Evolutionary conservation across 495 filamentous ascomycete species (phyloP), one percentile per base, ranked within the genome.

Genomic region (Talaromyces nanjingensis): DNA sequence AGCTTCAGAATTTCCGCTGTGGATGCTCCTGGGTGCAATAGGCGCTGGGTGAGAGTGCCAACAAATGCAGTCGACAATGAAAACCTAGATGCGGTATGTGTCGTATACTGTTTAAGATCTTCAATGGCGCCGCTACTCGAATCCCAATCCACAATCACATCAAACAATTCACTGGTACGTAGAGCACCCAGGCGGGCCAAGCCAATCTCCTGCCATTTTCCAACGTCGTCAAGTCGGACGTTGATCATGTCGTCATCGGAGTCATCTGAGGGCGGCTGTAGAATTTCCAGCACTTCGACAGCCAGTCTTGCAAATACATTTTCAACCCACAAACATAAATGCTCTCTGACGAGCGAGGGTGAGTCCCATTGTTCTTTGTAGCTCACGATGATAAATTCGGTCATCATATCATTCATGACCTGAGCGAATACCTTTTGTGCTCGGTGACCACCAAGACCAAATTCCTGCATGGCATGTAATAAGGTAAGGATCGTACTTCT

Each of bases 101-200:
- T 74, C 71, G 86, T 72, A 68, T 86, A 84, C 60, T 77, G 79
- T 65, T 87, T 87, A 55, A 90, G 69, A 73, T 98, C 94, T 60
- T 93, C 86, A 55, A 97, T 85, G 4, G 90, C 93, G n/a, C 90
- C 91, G 33, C 81, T 81, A 65, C 88, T 92, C 8, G 73, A 74
- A 29, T 91, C 90, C 94, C 94, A 97, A 24, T 87, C 84, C 39
- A 92, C 82, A 53, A 96, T 86, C 60, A 96, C 90, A 65, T 96
- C 89, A 66, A 97, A 98, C 6, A 98, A 78, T 69, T 96, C 91
- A 2, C 84, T 79, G 11, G 89, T 91, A 33, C 93, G 87, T 25
- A 94, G 81, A 47, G 84, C 82, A 4, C 91, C 92, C n/a, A 97
- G 79, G 25, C 90, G 83, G 6, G 87, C 85, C 63, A 93, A 77